phyloP scores from a whole-genome alignment of 805 yeast genomes.

The Lipomyces lipofer region DNA sequence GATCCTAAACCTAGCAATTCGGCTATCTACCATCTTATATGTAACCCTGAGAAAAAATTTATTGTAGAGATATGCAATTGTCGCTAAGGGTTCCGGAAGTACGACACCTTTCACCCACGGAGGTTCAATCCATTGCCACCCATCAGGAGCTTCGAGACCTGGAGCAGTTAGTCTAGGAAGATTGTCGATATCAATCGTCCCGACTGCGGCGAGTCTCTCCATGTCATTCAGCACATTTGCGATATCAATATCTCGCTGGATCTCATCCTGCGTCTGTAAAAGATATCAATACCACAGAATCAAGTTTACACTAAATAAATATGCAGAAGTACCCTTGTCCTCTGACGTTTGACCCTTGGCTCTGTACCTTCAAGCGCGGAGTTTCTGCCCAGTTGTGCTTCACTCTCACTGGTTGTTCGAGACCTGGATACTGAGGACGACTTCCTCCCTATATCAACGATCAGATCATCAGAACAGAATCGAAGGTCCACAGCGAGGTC shows the following conservation, averaged over 20 bases:
- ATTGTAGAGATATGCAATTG: conserved; percentile 44
- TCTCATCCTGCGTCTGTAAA: conserved; percentile 5
- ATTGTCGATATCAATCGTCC: conserved; percentile 48
- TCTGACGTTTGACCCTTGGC: too few species aligned
- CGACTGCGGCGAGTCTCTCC: conserved; percentile 47
- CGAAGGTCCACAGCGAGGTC: too few species aligned
- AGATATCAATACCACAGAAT: background rate
- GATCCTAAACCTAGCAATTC: conserved; percentile 24
- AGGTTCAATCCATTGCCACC: conserved; percentile 61
- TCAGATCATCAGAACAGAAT: too few species aligned
- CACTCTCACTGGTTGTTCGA: too few species aligned
- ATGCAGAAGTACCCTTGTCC: background rate
- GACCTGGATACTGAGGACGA: too few species aligned
- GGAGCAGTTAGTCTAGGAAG: conserved; percentile 46
- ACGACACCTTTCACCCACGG: conserved; percentile 39
- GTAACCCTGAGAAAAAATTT: conserved; percentile 50
- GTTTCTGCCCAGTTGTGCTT: too few species aligned
- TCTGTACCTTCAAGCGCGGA: too few species aligned
- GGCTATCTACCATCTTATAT: conserved; percentile 38
- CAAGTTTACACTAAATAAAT: background rate
- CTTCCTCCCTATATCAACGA: too few species aligned
- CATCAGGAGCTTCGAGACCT: conserved; percentile 45
- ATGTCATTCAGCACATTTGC: conserved; percentile 44
- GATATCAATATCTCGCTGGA: conserved; percentile 34
- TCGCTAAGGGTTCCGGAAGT: conserved; percentile 10